Evolutionary conservation across 169 alveolate species (phyloP).

Genomic region (Plasmodium gaboni): DNA sequence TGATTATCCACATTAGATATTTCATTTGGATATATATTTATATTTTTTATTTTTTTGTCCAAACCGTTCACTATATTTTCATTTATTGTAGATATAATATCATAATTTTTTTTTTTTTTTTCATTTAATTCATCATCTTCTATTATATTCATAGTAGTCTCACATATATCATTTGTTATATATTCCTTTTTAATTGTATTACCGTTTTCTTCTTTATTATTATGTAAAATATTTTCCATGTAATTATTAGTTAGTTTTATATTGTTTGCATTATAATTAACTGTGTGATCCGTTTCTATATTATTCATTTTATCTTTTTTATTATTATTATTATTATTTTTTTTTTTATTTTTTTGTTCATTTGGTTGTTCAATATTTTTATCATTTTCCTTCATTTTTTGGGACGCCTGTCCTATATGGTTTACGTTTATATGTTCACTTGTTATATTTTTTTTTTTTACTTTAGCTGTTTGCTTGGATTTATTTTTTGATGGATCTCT

Average conservation of each 20-base stretch:
- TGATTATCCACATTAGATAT: neutral
- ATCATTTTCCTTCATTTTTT: no score
- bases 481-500: neutral
- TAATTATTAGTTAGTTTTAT: neutral
- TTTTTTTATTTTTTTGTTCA: no score
- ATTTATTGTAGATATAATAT: neutral
- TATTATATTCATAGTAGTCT: neutral
- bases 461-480: neutral
- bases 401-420: no score
- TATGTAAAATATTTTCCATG: neutral
- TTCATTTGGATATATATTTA: neutral
- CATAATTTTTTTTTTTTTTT: neutral
- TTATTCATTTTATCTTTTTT: no score
- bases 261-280: neutral
- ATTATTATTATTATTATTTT: no score
- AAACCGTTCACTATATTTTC: neutral
- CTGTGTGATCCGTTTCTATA: no score
- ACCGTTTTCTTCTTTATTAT: neutral
- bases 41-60: neutral
- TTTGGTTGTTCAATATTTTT: no score
- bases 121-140: neutral
- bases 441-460: neutral
- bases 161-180: neutral
- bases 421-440: no score
- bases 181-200: neutral